phyloP scores from a whole-genome alignment of 2,329 filamentous ascomycete species.

The Coniochaeta pulveracea region DNA sequence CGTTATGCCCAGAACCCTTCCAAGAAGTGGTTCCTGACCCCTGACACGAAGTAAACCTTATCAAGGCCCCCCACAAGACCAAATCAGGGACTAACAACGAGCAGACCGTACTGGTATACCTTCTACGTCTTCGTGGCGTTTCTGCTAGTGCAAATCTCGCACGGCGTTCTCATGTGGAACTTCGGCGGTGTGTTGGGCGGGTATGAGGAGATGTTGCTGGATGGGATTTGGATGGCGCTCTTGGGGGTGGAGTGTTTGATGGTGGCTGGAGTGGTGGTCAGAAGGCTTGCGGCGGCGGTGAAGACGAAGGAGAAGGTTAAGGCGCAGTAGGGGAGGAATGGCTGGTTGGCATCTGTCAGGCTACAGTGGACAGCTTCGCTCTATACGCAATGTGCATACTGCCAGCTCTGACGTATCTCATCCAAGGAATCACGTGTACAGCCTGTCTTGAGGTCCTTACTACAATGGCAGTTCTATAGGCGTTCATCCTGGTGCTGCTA shows the following conservation, averaged over 20 bases:
- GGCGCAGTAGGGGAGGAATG: background rate
- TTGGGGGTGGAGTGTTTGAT: conserved; percentile 17
- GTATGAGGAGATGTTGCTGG: conserved; percentile 17
- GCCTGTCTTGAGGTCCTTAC: too few relatives aligned
- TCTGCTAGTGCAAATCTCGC: conserved; percentile 11
- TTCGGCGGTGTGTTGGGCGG: conserved; percentile 11
- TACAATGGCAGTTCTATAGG: too few relatives aligned
- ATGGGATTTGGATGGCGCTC: conserved; percentile 18
- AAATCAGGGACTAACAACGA: background rate
- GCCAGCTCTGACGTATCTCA: too few relatives aligned
- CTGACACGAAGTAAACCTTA: background rate
- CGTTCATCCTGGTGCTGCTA: too few relatives aligned
- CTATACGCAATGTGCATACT: too few relatives aligned
- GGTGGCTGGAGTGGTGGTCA: conserved; percentile 12
- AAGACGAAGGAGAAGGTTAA: background rate
- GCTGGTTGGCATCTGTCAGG: too few relatives aligned
- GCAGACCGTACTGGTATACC: conserved; percentile 12
- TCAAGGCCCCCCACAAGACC: background rate
- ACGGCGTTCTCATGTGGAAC: conserved; percentile 8
- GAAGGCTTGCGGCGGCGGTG: conserved; percentile 6
- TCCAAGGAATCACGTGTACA: too few relatives aligned
- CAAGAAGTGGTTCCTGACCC: conserved; percentile 2
- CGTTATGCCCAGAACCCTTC: conserved; percentile 9
- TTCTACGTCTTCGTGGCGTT: conserved; percentile 12
- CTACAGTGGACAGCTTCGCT: too few relatives aligned